Conservation (phyloP, 148 eudicot species). For the Vaccinium vitisidaea region DNA sequence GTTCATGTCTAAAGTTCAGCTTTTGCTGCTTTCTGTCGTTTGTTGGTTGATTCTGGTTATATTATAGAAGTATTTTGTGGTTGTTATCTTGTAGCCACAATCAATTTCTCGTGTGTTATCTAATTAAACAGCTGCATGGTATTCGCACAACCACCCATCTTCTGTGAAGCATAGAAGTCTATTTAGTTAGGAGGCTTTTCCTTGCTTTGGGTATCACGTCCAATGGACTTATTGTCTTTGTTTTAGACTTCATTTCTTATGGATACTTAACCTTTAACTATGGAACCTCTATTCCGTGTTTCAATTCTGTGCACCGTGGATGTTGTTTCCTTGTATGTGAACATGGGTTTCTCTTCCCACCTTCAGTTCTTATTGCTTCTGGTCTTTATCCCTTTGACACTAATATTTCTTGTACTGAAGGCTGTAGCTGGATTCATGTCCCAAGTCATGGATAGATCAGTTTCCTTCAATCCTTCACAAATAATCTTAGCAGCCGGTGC, state of each 20-base stretch:
- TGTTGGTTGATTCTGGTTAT: background rate
- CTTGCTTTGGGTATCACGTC: background rate
- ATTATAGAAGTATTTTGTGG: background rate
- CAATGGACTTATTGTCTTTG: background rate
- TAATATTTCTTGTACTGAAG: slow-evolving; percentile 33
- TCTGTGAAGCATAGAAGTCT: background rate
- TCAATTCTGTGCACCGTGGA: background rate
- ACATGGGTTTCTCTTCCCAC: background rate
- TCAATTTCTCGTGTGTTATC: background rate
- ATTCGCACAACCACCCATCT: background rate
- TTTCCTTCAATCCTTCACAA: slow-evolving; percentile 57
- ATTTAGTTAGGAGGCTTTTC: background rate
- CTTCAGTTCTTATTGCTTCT: background rate
- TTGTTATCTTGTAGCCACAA: background rate
- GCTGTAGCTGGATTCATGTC: slow-evolving; percentile 83
- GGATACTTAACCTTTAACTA: background rate
- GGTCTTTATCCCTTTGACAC: background rate
- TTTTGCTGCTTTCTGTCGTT: background rate
- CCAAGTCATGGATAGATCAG: slow-evolving; percentile 47
- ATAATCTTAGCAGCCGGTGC: slow-evolving; percentile 68
- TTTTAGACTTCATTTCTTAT: background rate
- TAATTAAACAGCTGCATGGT: background rate
- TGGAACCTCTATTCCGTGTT: background rate
- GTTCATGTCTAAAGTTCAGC: slow-evolving; percentile 1
- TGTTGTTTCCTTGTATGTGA: background rate